Evolutionary conservation across 306 rosid genomes (phyloP), one percentile per base, ranked within the genome.

Genomic region (Prunus padus): DNA sequence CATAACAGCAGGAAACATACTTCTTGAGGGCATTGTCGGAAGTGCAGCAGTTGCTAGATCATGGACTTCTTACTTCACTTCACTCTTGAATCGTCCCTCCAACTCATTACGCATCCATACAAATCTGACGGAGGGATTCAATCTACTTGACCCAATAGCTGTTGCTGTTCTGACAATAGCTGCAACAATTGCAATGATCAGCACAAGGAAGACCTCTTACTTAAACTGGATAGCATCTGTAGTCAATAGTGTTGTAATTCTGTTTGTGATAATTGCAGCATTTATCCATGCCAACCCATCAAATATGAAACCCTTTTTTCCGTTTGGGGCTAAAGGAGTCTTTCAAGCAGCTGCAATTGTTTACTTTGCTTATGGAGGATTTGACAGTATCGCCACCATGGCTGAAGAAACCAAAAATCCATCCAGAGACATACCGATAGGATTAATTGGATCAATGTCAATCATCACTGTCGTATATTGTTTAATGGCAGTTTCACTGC

Each of bases 51-150:
- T 84, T 1, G 82, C 91, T 6, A 84, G 97, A 71, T 52, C 88
- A 18, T 92, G 96, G 97, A 92, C 97, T 19, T 92, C 96, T 67
- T 92, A 88, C 82, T 90, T 92, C 65, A 82, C 92, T 23, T 66
- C 74, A 1, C 91, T 92, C 30, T 55, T 90, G 69, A 81, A 92
- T 47, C 88, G 81, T 64, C 89, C 84, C 0, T 62, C 50, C 11
- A 33, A 90, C 47, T 89, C 92, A 0, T 66, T 92, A n/a, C 82
- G 81, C 10, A 84, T 90, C 72, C 82, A 79, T 54, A 87, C 93
- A 4, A 31, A 71, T 66, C 89, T 90, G 30, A 67, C 28, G 11
- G 80, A 62, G 0, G 96, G 87, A 11, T 92, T 73, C 85, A 90
- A 86, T 76, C 77, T 88, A 64, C 79, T 87, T 2, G 96, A 92